Evolutionary conservation across 1,284 basidiomycete species (phyloP), one percentile per base, ranked within the genome.

Genomic region (Wallemia hederae): DNA sequence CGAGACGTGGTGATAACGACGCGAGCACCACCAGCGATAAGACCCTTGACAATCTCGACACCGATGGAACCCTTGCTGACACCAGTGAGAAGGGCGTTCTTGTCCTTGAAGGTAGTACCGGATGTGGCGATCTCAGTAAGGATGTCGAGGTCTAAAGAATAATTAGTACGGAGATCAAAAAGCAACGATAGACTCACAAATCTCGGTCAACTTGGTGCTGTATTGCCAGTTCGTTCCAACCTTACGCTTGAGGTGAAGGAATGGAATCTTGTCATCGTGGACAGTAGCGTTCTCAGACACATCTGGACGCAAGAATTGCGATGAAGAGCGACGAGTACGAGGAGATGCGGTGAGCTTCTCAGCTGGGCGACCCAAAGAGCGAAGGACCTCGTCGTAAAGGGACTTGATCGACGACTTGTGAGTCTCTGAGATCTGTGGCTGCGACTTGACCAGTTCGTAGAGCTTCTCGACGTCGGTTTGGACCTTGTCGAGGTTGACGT

Each of bases 401-500:
- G 84, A 85, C 71, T 92, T 94, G 78, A 98, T 96, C 62, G 90
- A 86, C 63, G 86, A 84, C 78, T 97, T 97, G 75, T 97, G 90
- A 66, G 90, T 86, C 67, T 90, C 83, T 67, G 84, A 92, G 70
- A 98, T 96, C 64, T 89, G 85, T 1, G 92, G 90, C 71, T 97
- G 89, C 1, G 87, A 83, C 72, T 92, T 94, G 68, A 98, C 89
- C 60, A 97, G 83, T 62, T 85, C 89, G 89, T 91, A 98, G 24
- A 98, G 79, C 70, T 92, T 96, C 64, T 89, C 76, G 60, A 97
- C 88, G 66, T 94, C 89, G 62, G 89, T 85, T 68, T 96, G 89
- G 58, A 94, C 89, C 73, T 96, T 96, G 73, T 94, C 85, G 64
- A 96, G 85, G 72, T 94, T 91, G 69, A 90, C 80, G 39, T 65